These are phyloP conservation scores for Chlamydomonas sphaeroides DNA, from an alignment of 139 green algal species.

Conservation along the genomic window DNA sequence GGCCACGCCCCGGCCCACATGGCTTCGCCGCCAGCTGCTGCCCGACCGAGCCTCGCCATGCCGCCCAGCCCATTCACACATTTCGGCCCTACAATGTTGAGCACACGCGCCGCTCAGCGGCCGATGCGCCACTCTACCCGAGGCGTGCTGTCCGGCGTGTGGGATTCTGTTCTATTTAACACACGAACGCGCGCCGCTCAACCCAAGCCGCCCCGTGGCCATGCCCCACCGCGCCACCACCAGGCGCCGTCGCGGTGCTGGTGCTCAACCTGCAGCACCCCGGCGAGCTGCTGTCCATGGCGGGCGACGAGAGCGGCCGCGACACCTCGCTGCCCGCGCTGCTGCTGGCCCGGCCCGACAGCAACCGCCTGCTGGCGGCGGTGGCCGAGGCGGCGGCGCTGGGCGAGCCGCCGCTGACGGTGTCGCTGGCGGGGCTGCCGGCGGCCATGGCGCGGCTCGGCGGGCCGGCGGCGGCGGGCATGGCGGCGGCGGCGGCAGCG, in stretches of 20 bases:
- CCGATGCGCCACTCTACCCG: too few relatives aligned
- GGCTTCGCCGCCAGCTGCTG: too few relatives aligned
- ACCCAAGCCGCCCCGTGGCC: too few relatives aligned
- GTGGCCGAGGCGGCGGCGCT: background rate
- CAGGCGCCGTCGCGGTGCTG: constrained; percentile 54
- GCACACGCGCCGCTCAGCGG: too few relatives aligned
- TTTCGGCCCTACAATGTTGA: too few relatives aligned
- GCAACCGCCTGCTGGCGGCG: constrained; percentile 9
- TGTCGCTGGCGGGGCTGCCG: background rate
- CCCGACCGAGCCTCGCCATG: too few relatives aligned
- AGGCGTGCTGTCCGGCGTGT: too few relatives aligned
- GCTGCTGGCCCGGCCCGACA: constrained; percentile 18
- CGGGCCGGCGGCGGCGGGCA: background rate
- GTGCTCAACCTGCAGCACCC: constrained; percentile 57
- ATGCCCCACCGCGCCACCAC: too few relatives aligned
- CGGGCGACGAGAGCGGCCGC: constrained; percentile 17
- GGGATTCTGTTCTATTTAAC: too few relatives aligned
- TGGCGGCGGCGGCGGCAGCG: background rate
- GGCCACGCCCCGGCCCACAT: too few relatives aligned
- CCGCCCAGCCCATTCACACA: too few relatives aligned
- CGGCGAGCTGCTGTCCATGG: constrained; percentile 47
- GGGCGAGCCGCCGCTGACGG: background rate
- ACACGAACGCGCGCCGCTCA: too few relatives aligned
- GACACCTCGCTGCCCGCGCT: constrained; percentile 43
- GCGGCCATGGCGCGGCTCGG: background rate